Conservation (phyloP, 2,329 filamentous ascomycete genomes). For the Paraphoma sp. region DNA sequence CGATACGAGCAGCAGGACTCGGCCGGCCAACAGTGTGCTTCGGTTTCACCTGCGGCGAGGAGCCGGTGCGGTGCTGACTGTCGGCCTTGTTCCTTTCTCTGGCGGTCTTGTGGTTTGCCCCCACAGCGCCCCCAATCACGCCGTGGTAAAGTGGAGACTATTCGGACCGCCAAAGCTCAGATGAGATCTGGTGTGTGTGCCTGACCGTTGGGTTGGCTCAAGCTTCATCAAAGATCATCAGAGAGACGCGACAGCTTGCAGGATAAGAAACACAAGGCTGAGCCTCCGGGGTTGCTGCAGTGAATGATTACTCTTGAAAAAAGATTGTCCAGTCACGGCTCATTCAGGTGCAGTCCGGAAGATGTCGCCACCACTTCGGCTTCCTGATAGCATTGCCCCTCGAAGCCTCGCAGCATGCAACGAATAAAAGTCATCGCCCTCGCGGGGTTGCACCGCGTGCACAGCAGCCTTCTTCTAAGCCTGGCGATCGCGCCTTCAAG, state of each 20-base stretch:
- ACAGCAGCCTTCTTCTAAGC: conserved; percentile 6
- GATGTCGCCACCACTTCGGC: conserved; percentile 16
- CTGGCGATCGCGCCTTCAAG: conserved; percentile 4
- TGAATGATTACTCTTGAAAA: conserved; percentile 1
- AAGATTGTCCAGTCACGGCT: background rate
- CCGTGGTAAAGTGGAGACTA: conserved; percentile 1
- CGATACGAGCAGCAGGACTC: conserved; percentile 5
- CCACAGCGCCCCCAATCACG: conserved; percentile 13
- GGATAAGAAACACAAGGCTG: conserved; percentile 32
- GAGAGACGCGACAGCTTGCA: conserved; percentile 32
- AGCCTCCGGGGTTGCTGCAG: conserved; percentile 8
- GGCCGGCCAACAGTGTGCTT: conserved; percentile 5
- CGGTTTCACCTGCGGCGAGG: conserved; percentile 14
- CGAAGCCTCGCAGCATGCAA: conserved; percentile 10
- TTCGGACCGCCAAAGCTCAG: conserved; percentile 19
- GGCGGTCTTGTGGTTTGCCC: conserved; percentile 13
- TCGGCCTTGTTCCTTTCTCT: conserved; percentile 15
- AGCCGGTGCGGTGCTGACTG: conserved; percentile 5
- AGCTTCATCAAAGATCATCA: conserved; percentile 19
- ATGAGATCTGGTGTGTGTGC: conserved; percentile 17
- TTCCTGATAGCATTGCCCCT: conserved; percentile 10
- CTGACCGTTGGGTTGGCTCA: conserved; percentile 21
- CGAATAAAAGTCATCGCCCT: conserved; percentile 14
- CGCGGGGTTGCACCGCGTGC: conserved; percentile 5
- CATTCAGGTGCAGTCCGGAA: background rate